These are phyloP conservation scores for Erodium chrysanthum DNA, from an alignment of 441 rosid genomes.

Conservation along the genomic window DNA sequence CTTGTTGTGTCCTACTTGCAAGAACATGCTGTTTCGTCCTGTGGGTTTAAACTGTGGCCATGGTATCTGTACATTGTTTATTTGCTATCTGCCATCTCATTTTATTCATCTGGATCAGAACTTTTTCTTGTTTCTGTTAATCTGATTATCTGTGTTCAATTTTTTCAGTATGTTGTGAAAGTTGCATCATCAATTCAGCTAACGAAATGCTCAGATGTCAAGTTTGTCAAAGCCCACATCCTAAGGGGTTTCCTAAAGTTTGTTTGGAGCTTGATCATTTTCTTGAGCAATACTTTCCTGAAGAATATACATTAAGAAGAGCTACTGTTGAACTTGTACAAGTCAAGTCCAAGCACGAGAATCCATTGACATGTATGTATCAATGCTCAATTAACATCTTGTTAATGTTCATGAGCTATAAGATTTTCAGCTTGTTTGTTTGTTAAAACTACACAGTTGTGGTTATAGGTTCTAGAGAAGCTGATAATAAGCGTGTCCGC, in stretches of 20 bases:
- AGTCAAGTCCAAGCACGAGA: constrained; percentile 20
- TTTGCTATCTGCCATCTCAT: constrained; percentile 2
- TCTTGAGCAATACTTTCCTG: constrained; percentile 40
- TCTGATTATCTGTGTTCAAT: not conserved
- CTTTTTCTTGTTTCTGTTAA: constrained; percentile 2
- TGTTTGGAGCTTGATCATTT: constrained; percentile 59
- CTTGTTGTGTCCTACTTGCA: constrained; percentile 54
- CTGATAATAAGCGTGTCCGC: constrained; percentile 18
- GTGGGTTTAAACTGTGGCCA: constrained; percentile 77
- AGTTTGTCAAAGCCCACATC: constrained; percentile 53
- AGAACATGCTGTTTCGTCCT: constrained; percentile 47
- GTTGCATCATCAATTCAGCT: constrained; percentile 34
- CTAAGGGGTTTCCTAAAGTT: constrained; percentile 44
- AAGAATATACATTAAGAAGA: constrained; percentile 47
- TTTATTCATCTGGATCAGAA: not conserved
- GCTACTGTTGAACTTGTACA: constrained; percentile 31
- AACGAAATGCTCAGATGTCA: constrained; percentile 43
- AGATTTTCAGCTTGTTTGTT: not conserved
- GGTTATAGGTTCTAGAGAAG: constrained; percentile 22
- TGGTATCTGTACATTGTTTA: constrained; percentile 30
- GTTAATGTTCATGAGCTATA: constrained; percentile 1
- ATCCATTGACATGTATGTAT: constrained; percentile 24
- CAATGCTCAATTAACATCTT: constrained; percentile 3
- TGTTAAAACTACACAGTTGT: too few species aligned
- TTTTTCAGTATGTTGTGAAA: constrained; percentile 55